Evolutionary conservation across 768 basidiomycete genomes (phyloP), one percentile per base, ranked within the genome.

Genomic region (Russula compacta): DNA sequence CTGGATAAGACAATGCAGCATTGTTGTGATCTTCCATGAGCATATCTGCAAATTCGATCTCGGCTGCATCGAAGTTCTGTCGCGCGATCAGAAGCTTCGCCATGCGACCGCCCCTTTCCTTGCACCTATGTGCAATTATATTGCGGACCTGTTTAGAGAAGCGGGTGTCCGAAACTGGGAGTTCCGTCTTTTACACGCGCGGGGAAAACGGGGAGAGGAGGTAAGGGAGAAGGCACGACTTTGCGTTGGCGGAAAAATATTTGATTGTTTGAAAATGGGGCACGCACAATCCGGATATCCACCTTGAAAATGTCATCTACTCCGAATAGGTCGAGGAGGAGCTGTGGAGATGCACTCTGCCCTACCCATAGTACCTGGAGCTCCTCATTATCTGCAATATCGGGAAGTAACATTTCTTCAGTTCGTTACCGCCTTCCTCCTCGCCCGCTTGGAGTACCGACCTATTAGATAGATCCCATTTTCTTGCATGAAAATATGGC

Each of bases 1-100:
- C 92, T 6, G 86, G 73, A 73, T 95, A 97, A 1, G 90, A 86
- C 84, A 95, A 81, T 0, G 86, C 87, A n/a, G 90, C 94, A 67
- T 95, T 97, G 70, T 99, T 99, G 71, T 87, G 83, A 73, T 99
- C 97, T 76, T 99, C 97, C 29, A 97, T 85, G 12, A 99, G 79
- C 89, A 97, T 89, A 74, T 99, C 97, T 65, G 89, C 89, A 68
- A 95, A 98, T 72, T 98, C 97, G 48, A 98, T 82, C 75, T 99
- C 95, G 54, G 83, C 76, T 12, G 83, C 95, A 69, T 99, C 97
- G 71, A 94, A 77, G 70, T 97, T 92, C 71, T 98, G 97, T 9
- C 97, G 82, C 0, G 91, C 90, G 32, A 98, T 79, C 39, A 83
- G 74, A 66, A 94, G 76, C 70, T 84, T 88, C 7, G 78, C 76